Conservation (phyloP, 129 eudicot species). For the Daucus carota region DH1_v3.0 NC_030386.2:22704001-22704500, state of each 20-base stretch:
- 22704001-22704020: conserved; percentile 38
- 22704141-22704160: neutral
- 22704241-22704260: too few species aligned
- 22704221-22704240: neutral
- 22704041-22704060: conserved; percentile 16
- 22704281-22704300: neutral
- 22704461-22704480: neutral
- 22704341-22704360: neutral
- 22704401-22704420: neutral
- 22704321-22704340: neutral
- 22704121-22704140: neutral
- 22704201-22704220: neutral
- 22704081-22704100: neutral
- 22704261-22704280: neutral
- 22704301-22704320: neutral
- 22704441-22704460: too few species aligned
- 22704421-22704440: neutral
- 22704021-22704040: conserved; percentile 23
- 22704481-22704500: neutral
- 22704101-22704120: neutral
- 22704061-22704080: conserved; percentile 8
- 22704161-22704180: neutral
- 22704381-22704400: neutral
- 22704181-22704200: neutral
- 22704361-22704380: neutral